Conservation (phyloP, 352 stramenopile species). For the Elongisporangium undulatum region DNA sequence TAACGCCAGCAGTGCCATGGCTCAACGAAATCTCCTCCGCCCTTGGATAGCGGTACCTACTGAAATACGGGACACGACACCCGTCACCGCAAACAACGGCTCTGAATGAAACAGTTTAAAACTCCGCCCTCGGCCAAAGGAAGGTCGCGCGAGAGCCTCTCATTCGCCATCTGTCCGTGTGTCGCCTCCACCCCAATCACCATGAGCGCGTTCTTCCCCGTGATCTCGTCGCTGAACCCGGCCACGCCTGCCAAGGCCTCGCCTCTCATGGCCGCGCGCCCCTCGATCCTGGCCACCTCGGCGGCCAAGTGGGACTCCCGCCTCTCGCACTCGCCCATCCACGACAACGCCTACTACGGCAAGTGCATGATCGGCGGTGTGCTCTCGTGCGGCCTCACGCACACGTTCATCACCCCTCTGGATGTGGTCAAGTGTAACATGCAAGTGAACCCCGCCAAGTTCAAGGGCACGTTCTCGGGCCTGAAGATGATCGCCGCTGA, state of each 20-base stretch:
- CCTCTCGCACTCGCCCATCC: constrained; percentile 70
- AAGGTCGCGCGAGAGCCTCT: constrained; percentile 2
- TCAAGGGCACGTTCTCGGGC: constrained; percentile 66
- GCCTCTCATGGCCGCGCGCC: constrained; percentile 36
- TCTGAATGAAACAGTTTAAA: not conserved
- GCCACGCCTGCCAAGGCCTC: constrained; percentile 33
- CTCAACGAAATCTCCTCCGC: not conserved
- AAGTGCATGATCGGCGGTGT: constrained; percentile 94
- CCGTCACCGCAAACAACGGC: not conserved
- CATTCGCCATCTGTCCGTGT: constrained; percentile 70
- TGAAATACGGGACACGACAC: not conserved
- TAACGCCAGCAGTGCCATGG: not conserved
- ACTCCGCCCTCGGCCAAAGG: not conserved
- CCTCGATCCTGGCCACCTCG: constrained; percentile 65
- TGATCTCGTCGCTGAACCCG: constrained; percentile 70
- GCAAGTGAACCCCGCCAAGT: constrained; percentile 90
- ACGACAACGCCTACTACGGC: constrained; percentile 91
- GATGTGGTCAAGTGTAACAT: constrained; percentile 96
- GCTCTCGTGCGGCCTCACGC: constrained; percentile 90
- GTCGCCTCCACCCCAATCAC: constrained; percentile 21
- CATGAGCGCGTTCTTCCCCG: constrained; percentile 78
- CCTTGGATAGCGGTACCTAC: not conserved
- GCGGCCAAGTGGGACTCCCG: constrained; percentile 79
- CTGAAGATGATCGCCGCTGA: constrained; percentile 86
- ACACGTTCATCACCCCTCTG: constrained; percentile 91